Percentiles rank a stretch among this genome's conserved stretches.
phyloP scores from a whole-genome alignment of 306 rosid genomes.

The Malus asiatica region DNA sequence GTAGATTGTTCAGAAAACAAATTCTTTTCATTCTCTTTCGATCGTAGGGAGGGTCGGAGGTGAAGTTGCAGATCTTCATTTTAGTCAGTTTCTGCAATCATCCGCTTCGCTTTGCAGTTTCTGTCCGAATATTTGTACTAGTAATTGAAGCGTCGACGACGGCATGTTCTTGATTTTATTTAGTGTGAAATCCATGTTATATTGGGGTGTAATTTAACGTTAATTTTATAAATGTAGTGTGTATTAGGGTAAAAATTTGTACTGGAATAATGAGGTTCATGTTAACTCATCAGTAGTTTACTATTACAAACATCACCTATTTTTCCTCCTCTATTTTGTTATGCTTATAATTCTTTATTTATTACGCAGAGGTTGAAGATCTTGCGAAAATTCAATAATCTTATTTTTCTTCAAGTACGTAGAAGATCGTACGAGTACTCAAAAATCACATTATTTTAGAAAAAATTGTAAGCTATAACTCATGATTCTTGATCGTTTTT shows the following conservation, averaged over 20 bases:
- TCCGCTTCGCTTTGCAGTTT: constrained; percentile 8
- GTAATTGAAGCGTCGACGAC: constrained; percentile 16
- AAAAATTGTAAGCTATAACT: neutral
- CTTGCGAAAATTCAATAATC: neutral
- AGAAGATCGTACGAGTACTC: neutral
- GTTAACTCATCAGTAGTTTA: neutral
- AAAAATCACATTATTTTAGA: too few species aligned
- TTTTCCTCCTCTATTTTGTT: too few species aligned
- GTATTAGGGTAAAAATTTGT: neutral
- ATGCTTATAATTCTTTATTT: too few species aligned
- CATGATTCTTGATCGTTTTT: neutral
- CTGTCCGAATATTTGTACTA: constrained; percentile 7
- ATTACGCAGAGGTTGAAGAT: neutral
- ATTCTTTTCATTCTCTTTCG: neutral
- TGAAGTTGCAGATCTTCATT: constrained; percentile 39
- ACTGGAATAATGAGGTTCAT: neutral
- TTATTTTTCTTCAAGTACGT: neutral
- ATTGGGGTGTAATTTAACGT: neutral
- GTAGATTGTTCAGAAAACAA: constrained; percentile 10
- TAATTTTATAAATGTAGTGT: neutral
- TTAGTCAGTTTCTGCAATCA: constrained; percentile 40
- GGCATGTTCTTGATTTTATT: neutral
- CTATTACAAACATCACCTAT: neutral
- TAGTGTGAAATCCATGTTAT: neutral
- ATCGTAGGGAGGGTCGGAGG: constrained; percentile 20